A percentile compares a stretch with the other conserved stretches of the same genome.
These are phyloP conservation scores for Leccinum cinnamomeum DNA, from an alignment of 1,284 basidiomycete species.

Conservation along the genomic window DNA sequence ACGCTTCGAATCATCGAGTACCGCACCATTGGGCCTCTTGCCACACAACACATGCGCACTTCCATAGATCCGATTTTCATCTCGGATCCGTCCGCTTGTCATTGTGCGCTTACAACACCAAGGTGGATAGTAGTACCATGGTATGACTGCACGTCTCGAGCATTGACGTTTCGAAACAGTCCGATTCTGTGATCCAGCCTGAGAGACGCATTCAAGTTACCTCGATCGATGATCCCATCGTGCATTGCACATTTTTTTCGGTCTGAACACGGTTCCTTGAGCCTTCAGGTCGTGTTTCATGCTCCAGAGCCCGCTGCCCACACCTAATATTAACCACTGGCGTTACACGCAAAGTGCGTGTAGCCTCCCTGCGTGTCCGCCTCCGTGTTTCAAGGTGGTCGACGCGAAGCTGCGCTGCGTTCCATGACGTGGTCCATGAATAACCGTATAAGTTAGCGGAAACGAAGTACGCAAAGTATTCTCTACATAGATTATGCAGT, in stretches of 20 bases:
- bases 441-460: slow-evolving; percentile 24
- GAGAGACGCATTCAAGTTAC: neutral
- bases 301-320: neutral
- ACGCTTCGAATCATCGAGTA: slow-evolving; percentile 2
- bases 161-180: neutral
- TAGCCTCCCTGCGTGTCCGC: neutral
- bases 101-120: neutral
- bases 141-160: too few species aligned
- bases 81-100: neutral
- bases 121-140: neutral
- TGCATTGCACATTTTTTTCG: neutral
- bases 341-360: neutral
- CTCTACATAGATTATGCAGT: slow-evolving; percentile 11
- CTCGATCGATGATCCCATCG: slow-evolving; percentile 10
- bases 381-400: neutral
- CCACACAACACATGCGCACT: neutral
- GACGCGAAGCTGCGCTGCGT: neutral
- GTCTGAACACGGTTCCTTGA: neutral
- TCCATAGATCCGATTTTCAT: neutral
- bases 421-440: slow-evolving; percentile 1
- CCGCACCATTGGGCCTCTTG: neutral
- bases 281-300: neutral
- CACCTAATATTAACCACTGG: neutral
- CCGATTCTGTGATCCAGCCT: neutral
- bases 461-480: slow-evolving; percentile 12